Evolutionary conservation across 2,329 filamentous ascomycete species (phyloP).

Genomic region (Hymenoscyphus occultus): DNA sequence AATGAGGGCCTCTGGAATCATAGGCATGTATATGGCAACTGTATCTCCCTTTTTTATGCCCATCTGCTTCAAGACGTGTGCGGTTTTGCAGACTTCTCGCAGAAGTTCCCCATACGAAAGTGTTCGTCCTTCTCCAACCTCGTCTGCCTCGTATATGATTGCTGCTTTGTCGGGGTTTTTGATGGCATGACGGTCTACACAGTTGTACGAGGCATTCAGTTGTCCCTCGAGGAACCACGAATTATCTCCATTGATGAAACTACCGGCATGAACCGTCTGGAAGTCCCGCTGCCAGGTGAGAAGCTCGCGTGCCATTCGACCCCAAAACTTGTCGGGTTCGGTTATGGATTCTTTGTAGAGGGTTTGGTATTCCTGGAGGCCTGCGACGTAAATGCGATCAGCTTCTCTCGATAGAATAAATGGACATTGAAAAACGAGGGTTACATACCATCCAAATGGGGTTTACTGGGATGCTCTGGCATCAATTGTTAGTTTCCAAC

Average conservation of each 20-base stretch:
- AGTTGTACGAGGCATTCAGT: constrained; percentile 96
- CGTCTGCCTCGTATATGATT: constrained; percentile 98
- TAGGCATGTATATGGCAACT: constrained; percentile 94
- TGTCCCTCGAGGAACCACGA: constrained; percentile 94
- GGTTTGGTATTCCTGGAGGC: constrained; percentile 63
- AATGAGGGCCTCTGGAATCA: constrained; percentile 95
- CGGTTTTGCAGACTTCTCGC: constrained; percentile 82
- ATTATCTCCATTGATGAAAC: constrained; percentile 74
- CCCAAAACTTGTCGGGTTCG: constrained; percentile 89
- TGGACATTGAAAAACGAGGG: not conserved
- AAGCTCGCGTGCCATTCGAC: constrained; percentile 76
- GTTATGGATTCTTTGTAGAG: constrained; percentile 83
- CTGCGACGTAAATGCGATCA: constrained; percentile 38
- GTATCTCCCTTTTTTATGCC: constrained; percentile 97
- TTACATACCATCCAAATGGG: constrained; percentile 57
- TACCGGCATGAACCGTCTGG: constrained; percentile 78
- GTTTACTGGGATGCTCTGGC: constrained; percentile 66
- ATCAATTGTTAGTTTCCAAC: constrained; percentile 6
- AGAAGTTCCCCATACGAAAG: constrained; percentile 93
- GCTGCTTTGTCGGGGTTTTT: constrained; percentile 89
- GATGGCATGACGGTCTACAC: constrained; percentile 93
- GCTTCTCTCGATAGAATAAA: not conserved
- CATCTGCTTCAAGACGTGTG: constrained; percentile 89
- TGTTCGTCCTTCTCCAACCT: constrained; percentile 78
- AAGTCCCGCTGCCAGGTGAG: constrained; percentile 91